Evolutionary conservation across 768 basidiomycete species (phyloP).

Genomic region (Trametes sanguinea): DNA sequence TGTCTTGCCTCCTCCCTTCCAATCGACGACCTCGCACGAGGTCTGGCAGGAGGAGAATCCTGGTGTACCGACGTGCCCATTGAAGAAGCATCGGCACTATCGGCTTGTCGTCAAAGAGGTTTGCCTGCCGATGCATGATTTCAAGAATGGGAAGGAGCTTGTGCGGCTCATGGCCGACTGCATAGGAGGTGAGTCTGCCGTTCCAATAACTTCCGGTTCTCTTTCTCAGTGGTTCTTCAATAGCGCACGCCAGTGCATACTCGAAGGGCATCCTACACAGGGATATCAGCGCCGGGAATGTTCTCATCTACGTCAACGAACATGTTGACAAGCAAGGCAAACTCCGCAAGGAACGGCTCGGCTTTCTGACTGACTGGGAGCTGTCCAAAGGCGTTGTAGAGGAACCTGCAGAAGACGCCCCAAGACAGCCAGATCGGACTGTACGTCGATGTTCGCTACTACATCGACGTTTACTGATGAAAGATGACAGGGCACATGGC

Average conservation of each 20-base stretch:
- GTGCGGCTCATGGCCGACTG: not conserved
- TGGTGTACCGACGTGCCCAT: not conserved
- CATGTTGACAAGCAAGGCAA: not conserved
- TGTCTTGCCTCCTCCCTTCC: not conserved
- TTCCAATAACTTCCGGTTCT: not conserved
- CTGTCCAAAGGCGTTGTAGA: slow-evolving; percentile 5
- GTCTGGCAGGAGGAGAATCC: not conserved
- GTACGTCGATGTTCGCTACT: too few relatives aligned
- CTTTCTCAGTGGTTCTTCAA: too few relatives aligned
- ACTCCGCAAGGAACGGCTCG: not conserved
- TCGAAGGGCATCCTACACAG: slow-evolving; percentile 3
- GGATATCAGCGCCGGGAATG: slow-evolving; percentile 13
- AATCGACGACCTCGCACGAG: not conserved
- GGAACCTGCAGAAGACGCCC: not conserved
- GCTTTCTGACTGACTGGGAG: slow-evolving; percentile 12
- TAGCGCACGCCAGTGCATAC: not conserved
- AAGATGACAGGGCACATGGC: slow-evolving; percentile 21
- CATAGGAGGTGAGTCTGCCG: not conserved
- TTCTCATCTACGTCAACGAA: not conserved
- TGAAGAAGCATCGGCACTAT: slow-evolving; percentile 17
- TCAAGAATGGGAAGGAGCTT: not conserved
- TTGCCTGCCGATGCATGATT: slow-evolving; percentile 7
- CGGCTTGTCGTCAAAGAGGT: slow-evolving; percentile 22
- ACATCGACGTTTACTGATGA: not conserved
- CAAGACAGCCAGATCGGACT: not conserved